Conservation (phyloP, 2,329 filamentous ascomycete genomes). For the Nemania sp. region DNA sequence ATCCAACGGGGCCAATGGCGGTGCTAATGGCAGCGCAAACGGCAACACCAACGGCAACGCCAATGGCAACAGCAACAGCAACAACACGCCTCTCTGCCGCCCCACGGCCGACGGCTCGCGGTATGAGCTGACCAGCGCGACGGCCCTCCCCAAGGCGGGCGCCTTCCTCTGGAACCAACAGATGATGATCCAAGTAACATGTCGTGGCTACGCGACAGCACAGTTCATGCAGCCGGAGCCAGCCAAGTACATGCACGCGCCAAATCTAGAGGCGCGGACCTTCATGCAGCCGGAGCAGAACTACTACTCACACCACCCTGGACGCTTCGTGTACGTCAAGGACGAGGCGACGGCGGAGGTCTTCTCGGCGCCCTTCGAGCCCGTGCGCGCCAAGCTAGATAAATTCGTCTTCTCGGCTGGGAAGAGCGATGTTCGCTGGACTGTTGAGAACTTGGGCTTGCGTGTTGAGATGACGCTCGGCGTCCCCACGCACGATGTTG, state of each 20-base stretch:
- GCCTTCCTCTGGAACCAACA: slow-evolving; percentile 70
- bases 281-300: slow-evolving; percentile 72
- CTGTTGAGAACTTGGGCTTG: slow-evolving; percentile 62
- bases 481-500: slow-evolving; percentile 65
- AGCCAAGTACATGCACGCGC: slow-evolving; percentile 69
- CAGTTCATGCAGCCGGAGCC: slow-evolving; percentile 73
- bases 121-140: slow-evolving; percentile 67
- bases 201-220: slow-evolving; percentile 68
- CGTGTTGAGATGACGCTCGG: slow-evolving; percentile 64
- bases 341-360: slow-evolving; percentile 61
- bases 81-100: slow-evolving; percentile 22
- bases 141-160: slow-evolving; percentile 66
- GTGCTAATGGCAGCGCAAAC: not conserved
- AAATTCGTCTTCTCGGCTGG: slow-evolving; percentile 65
- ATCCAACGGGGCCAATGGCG: slow-evolving; percentile 4
- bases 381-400: slow-evolving; percentile 62
- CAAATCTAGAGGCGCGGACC: slow-evolving; percentile 68
- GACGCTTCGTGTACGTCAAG: slow-evolving; percentile 70
- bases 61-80: not conserved
- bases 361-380: slow-evolving; percentile 68
- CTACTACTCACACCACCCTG: slow-evolving; percentile 69
- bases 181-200: slow-evolving; percentile 72
- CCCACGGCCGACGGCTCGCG: slow-evolving; percentile 62
- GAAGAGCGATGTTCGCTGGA: slow-evolving; percentile 68
- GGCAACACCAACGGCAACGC: not conserved